Evolutionary conservation across 139 green algal species (phyloP).

Genomic region (Chlorella sp.): DNA sequence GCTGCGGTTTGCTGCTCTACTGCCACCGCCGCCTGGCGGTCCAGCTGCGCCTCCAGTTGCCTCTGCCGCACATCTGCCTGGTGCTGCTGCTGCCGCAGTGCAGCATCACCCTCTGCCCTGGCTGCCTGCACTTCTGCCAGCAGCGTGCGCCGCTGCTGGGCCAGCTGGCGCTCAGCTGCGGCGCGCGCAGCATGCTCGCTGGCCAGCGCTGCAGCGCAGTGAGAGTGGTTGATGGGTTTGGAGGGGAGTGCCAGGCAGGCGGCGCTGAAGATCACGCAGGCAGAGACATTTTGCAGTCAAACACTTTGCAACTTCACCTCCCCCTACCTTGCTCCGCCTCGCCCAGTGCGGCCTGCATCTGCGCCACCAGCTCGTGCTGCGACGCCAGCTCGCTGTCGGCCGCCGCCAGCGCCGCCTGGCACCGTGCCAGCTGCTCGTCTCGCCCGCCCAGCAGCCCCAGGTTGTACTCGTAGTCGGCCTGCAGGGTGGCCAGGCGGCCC

Average conservation of each 20-base stretch:
- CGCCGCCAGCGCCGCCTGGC: constrained; percentile 5
- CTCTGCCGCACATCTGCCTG: not conserved
- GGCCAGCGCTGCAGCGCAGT: not conserved
- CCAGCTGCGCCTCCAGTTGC: not conserved
- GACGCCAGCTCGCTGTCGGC: not conserved
- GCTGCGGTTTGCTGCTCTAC: not conserved
- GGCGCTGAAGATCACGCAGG: no score
- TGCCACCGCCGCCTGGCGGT: not conserved
- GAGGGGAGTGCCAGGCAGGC: no score
- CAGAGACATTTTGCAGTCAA: no score
- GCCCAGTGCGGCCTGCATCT: constrained; percentile 43
- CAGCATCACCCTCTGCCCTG: not conserved
- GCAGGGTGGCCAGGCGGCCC: not conserved
- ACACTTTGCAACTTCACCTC: no score
- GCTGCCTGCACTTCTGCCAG: not conserved
- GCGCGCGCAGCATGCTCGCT: not conserved
- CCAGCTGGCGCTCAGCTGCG: not conserved
- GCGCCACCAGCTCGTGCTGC: constrained; percentile 11
- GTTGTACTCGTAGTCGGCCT: constrained; percentile 49
- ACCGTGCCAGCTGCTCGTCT: constrained; percentile 37
- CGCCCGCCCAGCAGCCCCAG: constrained; percentile 42
- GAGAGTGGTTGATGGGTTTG: no score
- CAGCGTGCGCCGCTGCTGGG: not conserved
- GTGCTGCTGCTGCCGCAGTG: not conserved
- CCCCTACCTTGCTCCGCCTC: constrained; percentile 14